Conservation (phyloP, 1,284 basidiomycete species). For the Prillingera fragicola region DNA sequence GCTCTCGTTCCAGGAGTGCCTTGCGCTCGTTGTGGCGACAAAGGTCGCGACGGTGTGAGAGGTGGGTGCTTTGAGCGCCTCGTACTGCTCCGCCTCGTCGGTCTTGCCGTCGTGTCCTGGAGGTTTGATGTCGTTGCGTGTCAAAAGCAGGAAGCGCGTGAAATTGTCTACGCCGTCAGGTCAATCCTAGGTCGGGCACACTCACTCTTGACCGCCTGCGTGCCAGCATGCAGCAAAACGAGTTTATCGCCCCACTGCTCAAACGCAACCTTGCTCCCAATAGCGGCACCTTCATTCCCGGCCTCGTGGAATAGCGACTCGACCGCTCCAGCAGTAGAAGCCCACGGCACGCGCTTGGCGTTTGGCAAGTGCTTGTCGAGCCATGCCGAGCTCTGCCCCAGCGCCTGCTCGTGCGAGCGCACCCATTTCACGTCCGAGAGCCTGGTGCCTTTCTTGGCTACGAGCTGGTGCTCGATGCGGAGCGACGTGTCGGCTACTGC, state of each 20-base stretch:
- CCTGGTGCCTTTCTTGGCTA: constrained; percentile 28
- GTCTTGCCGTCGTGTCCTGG: background rate
- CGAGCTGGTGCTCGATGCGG: constrained; percentile 42
- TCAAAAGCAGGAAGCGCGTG: constrained; percentile 45
- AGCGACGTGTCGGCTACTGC: constrained; percentile 21
- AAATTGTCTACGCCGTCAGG: constrained; percentile 37
- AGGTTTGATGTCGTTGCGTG: constrained; percentile 5
- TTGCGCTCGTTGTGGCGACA: too few species aligned
- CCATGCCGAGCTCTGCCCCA: constrained; percentile 43
- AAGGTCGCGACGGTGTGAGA: too few species aligned
- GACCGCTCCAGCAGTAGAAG: constrained; percentile 42
- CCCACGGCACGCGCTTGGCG: constrained; percentile 25
- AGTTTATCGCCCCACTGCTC: constrained; percentile 24
- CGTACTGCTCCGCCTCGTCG: too few species aligned
- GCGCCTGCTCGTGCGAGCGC: constrained; percentile 47
- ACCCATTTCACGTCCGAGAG: constrained; percentile 38
- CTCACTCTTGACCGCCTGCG: constrained; percentile 41
- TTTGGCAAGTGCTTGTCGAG: constrained; percentile 28
- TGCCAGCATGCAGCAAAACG: constrained; percentile 35
- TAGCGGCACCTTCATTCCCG: constrained; percentile 32
- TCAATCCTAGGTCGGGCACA: background rate
- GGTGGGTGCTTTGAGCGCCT: too few species aligned
- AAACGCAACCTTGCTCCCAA: constrained; percentile 38
- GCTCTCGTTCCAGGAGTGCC: too few species aligned
- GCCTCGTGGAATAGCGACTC: constrained; percentile 23